Evolutionary conservation across 257 asterid species (phyloP).

Genomic region (Plantago major): DNA sequence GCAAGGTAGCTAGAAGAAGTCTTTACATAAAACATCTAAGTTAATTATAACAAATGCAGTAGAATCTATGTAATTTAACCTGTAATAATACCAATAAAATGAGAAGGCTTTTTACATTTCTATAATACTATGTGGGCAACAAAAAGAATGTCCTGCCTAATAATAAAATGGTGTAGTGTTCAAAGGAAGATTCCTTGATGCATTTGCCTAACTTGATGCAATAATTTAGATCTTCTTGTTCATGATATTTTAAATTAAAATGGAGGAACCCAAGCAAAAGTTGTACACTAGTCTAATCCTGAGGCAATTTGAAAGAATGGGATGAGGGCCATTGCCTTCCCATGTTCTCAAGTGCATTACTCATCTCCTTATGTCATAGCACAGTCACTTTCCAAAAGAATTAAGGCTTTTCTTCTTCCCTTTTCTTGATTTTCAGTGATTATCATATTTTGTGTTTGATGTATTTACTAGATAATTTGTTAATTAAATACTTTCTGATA

Average conservation of each 20-base stretch:
- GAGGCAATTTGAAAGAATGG: conserved; percentile 39
- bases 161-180: not conserved
- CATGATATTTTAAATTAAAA: not conserved
- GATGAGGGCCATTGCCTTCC: conserved; percentile 30
- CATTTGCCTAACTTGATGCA: conserved; percentile 1
- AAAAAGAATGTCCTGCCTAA: not conserved
- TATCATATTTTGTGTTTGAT: too few relatives aligned
- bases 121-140: not conserved
- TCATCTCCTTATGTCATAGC: conserved; percentile 36
- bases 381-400: conserved; percentile 19
- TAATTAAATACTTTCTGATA: too few relatives aligned
- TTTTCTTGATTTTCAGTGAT: too few relatives aligned
- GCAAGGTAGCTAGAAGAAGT: too few relatives aligned
- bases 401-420: too few relatives aligned
- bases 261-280: conserved; percentile 15
- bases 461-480: too few relatives aligned
- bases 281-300: conserved; percentile 24
- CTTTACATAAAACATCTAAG: too few relatives aligned
- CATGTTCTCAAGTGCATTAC: conserved; percentile 36
- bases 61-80: not conserved
- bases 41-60: too few relatives aligned
- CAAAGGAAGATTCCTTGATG: conserved; percentile 4
- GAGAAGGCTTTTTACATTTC: not conserved
- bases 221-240: not conserved
- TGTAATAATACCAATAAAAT: not conserved